Evolutionary conservation across 139 green algal genomes (phyloP).

Genomic region (Zygnema cylindricum): DNA sequence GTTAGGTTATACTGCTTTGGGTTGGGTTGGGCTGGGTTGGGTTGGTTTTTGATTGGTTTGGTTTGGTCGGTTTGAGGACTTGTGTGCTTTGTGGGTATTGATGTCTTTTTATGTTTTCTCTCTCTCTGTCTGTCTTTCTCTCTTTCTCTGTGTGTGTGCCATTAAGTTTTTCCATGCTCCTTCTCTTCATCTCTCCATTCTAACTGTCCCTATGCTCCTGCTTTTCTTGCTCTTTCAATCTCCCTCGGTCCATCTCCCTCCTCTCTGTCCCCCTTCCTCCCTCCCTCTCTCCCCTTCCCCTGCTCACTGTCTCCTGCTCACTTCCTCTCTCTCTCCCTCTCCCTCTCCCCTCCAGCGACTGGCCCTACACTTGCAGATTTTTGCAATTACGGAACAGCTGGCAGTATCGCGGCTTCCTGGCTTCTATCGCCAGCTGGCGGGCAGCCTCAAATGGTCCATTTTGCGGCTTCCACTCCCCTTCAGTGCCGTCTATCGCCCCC

Average conservation of each 20-base stretch:
- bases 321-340: too few relatives aligned
- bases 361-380: conserved; percentile 36
- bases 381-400: conserved; percentile 34
- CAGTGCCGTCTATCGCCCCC: background rate
- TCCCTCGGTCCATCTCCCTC: background rate
- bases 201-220: too few relatives aligned
- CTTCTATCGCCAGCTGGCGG: conserved; percentile 32
- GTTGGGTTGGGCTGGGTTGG: background rate
- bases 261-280: background rate
- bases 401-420: conserved; percentile 10
- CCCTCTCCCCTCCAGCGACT: conserved; percentile 18
- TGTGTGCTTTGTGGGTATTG: background rate
- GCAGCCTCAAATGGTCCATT: conserved; percentile 24
- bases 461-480: conserved; percentile 24
- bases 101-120: too few relatives aligned
- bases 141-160: too few relatives aligned
- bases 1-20: too few relatives aligned
- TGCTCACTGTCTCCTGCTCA: too few relatives aligned
- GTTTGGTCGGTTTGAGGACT: background rate
- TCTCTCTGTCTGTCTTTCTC: too few relatives aligned
- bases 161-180: too few relatives aligned
- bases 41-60: background rate
- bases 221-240: background rate
- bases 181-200: too few relatives aligned
- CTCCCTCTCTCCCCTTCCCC: too few relatives aligned